Evolutionary conservation across 768 basidiomycete genomes (phyloP), one percentile per base, ranked within the genome.

Genomic region (Mycena floridula): DNA sequence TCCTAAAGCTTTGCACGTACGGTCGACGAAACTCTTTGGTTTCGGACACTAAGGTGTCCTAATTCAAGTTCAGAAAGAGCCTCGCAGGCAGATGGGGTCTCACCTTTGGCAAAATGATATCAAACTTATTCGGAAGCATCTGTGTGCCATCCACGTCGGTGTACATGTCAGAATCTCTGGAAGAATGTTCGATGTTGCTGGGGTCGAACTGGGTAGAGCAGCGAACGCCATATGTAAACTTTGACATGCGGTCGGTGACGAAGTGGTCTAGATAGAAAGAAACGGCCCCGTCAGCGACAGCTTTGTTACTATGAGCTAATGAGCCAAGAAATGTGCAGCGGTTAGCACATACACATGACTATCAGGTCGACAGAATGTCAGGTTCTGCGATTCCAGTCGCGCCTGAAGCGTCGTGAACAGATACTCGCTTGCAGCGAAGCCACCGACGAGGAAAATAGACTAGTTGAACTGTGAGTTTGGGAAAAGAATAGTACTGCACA

Each of bases 351-450:
- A 78, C 76, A 73, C 54, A 38, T 70, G 67, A 25, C 57, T 62
- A 49, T 77, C 74, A 0, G 74, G 74, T 16, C 74, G 60, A 39
- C 59, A 64, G 26, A 75, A 51, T 21, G 41, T 54, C 28, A 77
- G 53, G 18, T 64, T 60, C 4, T 62, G 24, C 4, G 53, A 42
- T 12, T 64, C 58, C 6, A 76, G 61, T 13, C 65, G 52, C 25
- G 45, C 51, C 40, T 68, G 66, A 18, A 77, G 63, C 38, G 63
- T 59, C 2, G 58, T 48, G 48, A 70, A 76, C 15, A 79, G 55
- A 65, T 68, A 77, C 36, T 72, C 68, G 46, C 67, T 77, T 2
- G 73, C 70, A 9, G 70, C 69, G 54, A 78, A 78, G 0, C 75
- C 76, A 5, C 77, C 76, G 2, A 79, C 75, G 11, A 78, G 58